Evolutionary conservation across 1,284 basidiomycete species (phyloP).

Genomic region (Microbotryum scabiosae): DNA sequence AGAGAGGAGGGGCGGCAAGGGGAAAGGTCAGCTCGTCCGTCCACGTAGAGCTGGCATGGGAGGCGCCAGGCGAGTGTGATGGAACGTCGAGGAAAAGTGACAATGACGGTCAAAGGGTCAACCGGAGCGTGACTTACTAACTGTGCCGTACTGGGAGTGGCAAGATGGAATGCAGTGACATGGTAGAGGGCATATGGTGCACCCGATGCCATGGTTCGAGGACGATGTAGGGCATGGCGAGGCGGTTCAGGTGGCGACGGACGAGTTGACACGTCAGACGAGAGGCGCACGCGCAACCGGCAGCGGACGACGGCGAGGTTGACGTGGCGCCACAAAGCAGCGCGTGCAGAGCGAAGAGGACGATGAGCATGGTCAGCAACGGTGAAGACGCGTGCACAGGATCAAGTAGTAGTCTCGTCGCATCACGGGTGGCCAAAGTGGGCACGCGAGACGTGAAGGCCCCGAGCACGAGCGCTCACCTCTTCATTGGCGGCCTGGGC

Average conservation of each 20-base stretch:
- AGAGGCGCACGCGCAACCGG: not conserved
- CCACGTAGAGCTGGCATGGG: not conserved
- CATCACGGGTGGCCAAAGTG: not conserved
- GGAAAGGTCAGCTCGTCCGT: not conserved
- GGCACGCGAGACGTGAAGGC: too few species aligned
- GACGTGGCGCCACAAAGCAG: not conserved
- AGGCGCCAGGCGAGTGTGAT: too few species aligned
- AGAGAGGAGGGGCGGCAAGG: too few species aligned
- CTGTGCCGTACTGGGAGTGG: not conserved
- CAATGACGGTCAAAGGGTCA: not conserved
- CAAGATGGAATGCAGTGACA: not conserved
- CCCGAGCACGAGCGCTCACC: not conserved
- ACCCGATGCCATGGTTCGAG: conserved; percentile 21
- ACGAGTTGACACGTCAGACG: not conserved
- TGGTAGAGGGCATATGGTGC: not conserved
- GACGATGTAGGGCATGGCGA: not conserved
- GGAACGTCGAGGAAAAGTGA: not conserved
- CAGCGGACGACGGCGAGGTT: not conserved
- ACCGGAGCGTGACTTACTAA: not conserved
- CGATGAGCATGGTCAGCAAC: not conserved
- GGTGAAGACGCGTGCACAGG: not conserved
- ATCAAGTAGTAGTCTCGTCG: not conserved
- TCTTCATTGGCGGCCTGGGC: conserved; percentile 24
- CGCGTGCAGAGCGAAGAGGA: not conserved
- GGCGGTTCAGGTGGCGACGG: conserved; percentile 4